Evolutionary conservation across 2,329 filamentous ascomycete species (phyloP), one percentile per base, ranked within the genome.

Genomic region (Cordyceps fumosorosea): DNA sequence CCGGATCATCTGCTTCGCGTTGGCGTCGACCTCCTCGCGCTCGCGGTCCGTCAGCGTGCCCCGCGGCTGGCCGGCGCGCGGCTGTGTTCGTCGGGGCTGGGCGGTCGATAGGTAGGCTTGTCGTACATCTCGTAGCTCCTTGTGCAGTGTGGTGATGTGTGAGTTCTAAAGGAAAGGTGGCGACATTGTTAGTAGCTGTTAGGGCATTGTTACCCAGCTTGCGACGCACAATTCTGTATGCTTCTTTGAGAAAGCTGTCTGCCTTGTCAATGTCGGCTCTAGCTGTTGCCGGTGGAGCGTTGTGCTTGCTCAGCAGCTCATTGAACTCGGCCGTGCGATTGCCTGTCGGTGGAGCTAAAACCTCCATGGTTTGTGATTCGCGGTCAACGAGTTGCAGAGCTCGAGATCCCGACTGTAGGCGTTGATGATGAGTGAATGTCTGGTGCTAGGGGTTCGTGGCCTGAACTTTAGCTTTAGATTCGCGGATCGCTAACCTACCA

Each of bases 241-340:
- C 95, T 76, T 98, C 93, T 72, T 93, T 92, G 40, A 98, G 80
- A 72, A 98, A 99, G 69, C 89, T 89, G 73, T 97, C 90, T 56
- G 95, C 83, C 67, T 76, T 81, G 66, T 82, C 78, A 55, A 80
- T 68, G 62, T 73, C 78, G 66, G 80, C 80, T 65, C 71, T 69
- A 52, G 69, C 69, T 59, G 70, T 76, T 14, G 82, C 79, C 8
- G 80, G 76, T 32, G 78, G 76, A 51, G 82, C 81, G 74, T 84
- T 77, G 65, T 84, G 84, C 67, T 81, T 77, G 69, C 82, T 81
- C 26, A 93, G 81, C 53, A 89, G 80, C 72, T 87, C 80, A 72
- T 91, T 87, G 76, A 93, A 88, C 51, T 81, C 72, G 44, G 85
- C 78, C 10, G 89, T 91, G 64, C 92, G 80, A 72, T 93, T 83